These are phyloP conservation scores for Fusarium pilosicola DNA, from an alignment of 2,329 filamentous ascomycete species.

Conservation along the genomic window DNA sequence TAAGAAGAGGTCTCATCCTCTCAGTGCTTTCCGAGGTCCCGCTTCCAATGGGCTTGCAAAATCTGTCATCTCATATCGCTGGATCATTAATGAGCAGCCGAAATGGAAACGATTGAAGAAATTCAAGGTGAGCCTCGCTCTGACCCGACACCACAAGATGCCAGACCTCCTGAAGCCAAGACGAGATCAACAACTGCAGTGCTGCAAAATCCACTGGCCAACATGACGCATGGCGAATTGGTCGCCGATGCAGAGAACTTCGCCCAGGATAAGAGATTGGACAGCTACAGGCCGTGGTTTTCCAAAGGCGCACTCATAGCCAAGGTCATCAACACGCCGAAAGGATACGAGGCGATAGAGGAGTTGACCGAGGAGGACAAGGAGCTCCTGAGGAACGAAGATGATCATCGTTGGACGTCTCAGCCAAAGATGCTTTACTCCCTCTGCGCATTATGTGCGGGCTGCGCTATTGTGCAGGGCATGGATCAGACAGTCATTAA, in stretches of 20 bases:
- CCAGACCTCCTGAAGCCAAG: neutral
- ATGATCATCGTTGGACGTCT: constrained; percentile 65
- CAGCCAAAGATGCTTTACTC: constrained; percentile 56
- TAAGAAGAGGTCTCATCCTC: neutral
- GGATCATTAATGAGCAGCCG: neutral
- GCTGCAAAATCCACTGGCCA: constrained; percentile 36
- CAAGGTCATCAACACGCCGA: constrained; percentile 32
- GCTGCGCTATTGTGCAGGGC: constrained; percentile 64
- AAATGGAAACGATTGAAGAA: neutral
- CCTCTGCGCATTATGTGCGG: constrained; percentile 38
- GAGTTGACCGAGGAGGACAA: constrained; percentile 49
- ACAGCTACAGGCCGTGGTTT: constrained; percentile 53
- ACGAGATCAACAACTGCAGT: constrained; percentile 7
- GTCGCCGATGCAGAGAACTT: constrained; percentile 32
- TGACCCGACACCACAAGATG: neutral
- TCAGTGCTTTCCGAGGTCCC: neutral
- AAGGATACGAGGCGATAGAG: constrained; percentile 40
- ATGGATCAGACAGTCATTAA: constrained; percentile 73
- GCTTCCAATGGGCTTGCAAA: neutral
- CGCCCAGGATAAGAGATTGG: constrained; percentile 22
- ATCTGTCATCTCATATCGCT: neutral
- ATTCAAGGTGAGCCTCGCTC: neutral
- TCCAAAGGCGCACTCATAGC: constrained; percentile 51
- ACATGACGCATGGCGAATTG: constrained; percentile 30
- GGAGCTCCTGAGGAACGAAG: constrained; percentile 49